Evolutionary conservation across 2,329 filamentous ascomycete species (phyloP).

Genomic region (Hymenoscyphus infarciens): DNA sequence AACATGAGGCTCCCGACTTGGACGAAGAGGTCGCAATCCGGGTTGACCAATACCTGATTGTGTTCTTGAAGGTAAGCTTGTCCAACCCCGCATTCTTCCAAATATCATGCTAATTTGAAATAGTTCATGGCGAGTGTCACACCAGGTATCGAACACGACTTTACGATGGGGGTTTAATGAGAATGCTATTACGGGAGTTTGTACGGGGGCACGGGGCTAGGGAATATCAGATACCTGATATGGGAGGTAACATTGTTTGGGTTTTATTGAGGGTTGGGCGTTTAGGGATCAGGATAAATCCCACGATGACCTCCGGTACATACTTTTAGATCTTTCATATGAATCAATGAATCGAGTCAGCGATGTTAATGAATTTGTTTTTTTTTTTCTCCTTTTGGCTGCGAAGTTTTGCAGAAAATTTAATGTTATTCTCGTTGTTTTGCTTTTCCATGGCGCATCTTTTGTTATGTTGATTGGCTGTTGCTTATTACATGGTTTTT

Average conservation of each 20-base stretch:
- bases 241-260: neutral
- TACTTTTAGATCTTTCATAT: conserved; percentile 2
- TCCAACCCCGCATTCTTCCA: neutral
- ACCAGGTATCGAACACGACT: conserved; percentile 95
- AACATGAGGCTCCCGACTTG: conserved; percentile 55
- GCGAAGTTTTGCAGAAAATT: too few species aligned
- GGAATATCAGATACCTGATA: conserved; percentile 6
- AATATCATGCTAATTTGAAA: conserved; percentile 31
- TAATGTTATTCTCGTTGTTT: too few species aligned
- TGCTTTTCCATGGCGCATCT: too few species aligned
- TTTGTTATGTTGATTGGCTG: too few species aligned
- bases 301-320: neutral
- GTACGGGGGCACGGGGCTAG: neutral
- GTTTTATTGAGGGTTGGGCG: conserved; percentile 2
- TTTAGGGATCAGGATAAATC: conserved; percentile 5
- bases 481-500: too few species aligned
- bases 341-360: neutral
- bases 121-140: conserved; percentile 87
- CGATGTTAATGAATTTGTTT: neutral
- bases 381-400: too few species aligned
- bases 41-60: conserved; percentile 84
- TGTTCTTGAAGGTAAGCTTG: conserved; percentile 68
- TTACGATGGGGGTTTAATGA: conserved; percentile 82
- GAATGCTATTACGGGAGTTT: neutral
- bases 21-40: conserved; percentile 78